Percentiles rank a stretch among this genome's conserved stretches.
Evolutionary conservation across 1,139 yeast species (phyloP).

Genomic region (Debaryomyces fabryi): DNA sequence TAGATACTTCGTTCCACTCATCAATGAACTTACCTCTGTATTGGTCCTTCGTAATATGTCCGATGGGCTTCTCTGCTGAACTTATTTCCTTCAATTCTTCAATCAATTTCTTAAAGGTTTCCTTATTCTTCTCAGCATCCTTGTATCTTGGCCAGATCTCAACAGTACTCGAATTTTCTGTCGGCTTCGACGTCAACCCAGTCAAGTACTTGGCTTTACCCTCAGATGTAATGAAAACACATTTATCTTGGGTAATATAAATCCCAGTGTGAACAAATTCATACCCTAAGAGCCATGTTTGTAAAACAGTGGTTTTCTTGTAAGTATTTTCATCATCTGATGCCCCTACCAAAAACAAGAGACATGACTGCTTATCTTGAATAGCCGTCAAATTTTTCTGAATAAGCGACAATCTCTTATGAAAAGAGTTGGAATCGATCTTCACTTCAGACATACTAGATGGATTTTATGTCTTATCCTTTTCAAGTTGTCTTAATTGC

Average conservation of each 20-base stretch:
- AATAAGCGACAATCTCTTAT: conserved; percentile 42
- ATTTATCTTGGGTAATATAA: conserved; percentile 61
- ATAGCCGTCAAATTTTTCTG: conserved; percentile 43
- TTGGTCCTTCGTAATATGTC: conserved; percentile 69
- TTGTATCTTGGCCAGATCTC: conserved; percentile 80
- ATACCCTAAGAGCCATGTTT: conserved; percentile 91
- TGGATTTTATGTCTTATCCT: conserved; percentile 1
- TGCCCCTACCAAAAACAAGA: conserved; percentile 78
- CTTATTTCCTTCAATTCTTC: conserved; percentile 42
- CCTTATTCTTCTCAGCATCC: conserved; percentile 74
- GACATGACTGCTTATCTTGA: conserved; percentile 49
- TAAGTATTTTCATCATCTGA: conserved; percentile 83
- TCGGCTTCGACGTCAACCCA: conserved; percentile 47
- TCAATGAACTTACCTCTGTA: conserved; percentile 81
- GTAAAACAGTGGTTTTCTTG: conserved; percentile 84
- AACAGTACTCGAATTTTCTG: conserved; percentile 47
- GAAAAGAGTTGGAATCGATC: conserved; percentile 43
- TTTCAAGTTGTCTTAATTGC: conserved; percentile 2
- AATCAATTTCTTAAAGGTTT: conserved; percentile 63
- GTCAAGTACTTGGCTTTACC: conserved; percentile 85
- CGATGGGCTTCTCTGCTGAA: conserved; percentile 54
- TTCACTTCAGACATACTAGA: conserved; percentile 35
- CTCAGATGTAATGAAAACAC: conserved; percentile 74
- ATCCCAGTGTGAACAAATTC: conserved; percentile 92
- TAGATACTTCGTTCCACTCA: conserved; percentile 73